Evolutionary conservation across 2,329 filamentous ascomycete genomes (phyloP), one percentile per base, ranked within the genome.

Genomic region (Cercospora sp.): DNA sequence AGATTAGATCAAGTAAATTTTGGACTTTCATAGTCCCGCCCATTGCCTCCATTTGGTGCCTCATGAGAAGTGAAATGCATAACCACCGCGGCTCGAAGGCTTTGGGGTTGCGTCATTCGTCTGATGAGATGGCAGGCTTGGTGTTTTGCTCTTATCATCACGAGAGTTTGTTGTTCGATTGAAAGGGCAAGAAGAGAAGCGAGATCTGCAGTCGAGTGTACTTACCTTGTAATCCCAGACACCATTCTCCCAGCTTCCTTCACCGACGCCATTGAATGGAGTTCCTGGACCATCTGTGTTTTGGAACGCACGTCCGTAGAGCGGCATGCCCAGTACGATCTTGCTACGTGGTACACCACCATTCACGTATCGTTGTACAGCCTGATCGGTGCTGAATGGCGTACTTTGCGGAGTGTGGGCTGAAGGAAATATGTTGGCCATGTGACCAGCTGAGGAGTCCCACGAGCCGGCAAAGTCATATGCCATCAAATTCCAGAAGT

Each of bases 281-380:
- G 83, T 79, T 0, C 94, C 94, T 0, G 88, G 86, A 0, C 93
- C 94, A 28, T 90, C 85, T 0, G 94, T 97, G 71, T 88, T 87
- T 73, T 89, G 85, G 78, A 97, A 98, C 0, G 92, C 88, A 40
- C 93, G 91, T 1, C 94, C 94, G 77, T 97, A 98, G 12, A 98
- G 83, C 2, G 94, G 94, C 91, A 97, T 94, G 2, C 94, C 94
- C 13, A 97, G 80, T 3, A 97, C 91, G 64, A 98, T 87, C 81
- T 97, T 97, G 69, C 84, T 77, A 0, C 88, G 77, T 0, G 85
- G 76, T 0, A 97, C 88, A 6, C 82, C 82, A 3, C 85, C 85
- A 1, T 81, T 77, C 16, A 86, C 82, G 81, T 97, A 98, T 73
- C 88, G 85, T 12, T 88, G 82, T 6, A 98, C 82, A 0, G 94